A percentile compares a stretch with the other conserved stretches of the same genome.
These are phyloP conservation scores for Phlyctochytrium bullatum DNA, from an alignment of 192 early-diverging fungal species.

Conservation along the genomic window DNA sequence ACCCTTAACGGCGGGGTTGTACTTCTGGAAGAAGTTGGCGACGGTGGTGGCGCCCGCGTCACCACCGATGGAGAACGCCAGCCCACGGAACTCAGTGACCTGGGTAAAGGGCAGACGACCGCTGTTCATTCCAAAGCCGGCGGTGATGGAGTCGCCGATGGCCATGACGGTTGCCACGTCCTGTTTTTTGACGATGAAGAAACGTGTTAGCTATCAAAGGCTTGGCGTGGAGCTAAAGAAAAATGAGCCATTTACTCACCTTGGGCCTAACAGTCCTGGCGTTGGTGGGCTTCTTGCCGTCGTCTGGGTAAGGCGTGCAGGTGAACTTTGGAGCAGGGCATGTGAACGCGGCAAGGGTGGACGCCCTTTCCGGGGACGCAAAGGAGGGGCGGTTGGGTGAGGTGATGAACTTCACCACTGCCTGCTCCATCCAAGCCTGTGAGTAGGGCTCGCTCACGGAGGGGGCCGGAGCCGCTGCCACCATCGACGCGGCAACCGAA, in stretches of 20 bases:
- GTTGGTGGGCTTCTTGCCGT: not conserved
- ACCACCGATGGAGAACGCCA: not conserved
- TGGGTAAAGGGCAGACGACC: not conserved
- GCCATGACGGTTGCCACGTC: not conserved
- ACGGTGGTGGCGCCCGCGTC: not conserved
- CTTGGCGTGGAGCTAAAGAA: too few species aligned
- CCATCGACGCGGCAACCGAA: not conserved
- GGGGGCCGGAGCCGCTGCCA: not conserved
- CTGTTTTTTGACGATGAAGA: too few species aligned
- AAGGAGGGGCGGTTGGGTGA: not conserved
- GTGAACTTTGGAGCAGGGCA: not conserved
- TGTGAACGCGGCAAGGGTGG: too few species aligned
- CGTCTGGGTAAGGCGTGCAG: not conserved
- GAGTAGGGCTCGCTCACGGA: not conserved
- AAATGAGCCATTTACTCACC: not conserved
- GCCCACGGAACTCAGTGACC: not conserved
- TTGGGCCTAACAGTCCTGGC: not conserved
- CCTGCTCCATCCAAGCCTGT: not conserved
- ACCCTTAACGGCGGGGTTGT: not conserved
- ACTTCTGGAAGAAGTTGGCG: not conserved
- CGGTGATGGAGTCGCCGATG: not conserved
- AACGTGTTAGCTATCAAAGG: too few species aligned
- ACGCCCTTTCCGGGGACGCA: too few species aligned
- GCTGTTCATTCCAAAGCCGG: not conserved
- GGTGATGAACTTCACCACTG: not conserved